Evolutionary conservation across 345 rosid species (phyloP), one percentile per base, ranked within the genome.

Genomic region (Pistacia integerrima): DNA sequence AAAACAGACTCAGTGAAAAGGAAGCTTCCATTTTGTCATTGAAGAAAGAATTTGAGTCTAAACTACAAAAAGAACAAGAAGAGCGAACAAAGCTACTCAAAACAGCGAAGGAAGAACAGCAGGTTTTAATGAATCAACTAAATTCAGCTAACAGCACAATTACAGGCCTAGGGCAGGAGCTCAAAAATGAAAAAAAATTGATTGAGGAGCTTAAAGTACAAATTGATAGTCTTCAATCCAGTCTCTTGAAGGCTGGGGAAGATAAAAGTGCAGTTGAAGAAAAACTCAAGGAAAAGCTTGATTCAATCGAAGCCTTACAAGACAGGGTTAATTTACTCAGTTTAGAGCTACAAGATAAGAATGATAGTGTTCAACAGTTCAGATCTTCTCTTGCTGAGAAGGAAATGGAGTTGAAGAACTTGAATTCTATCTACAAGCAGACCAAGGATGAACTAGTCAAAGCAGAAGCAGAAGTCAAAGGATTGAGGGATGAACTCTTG

Each of bases 121-220:
- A 78, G 73, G 80, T 85, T 78, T 68, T 93, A 51, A 46, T 77
- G 76, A 83, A 81, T 77, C 91, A 86, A 86, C 79, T 96, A 56
- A 89, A 76, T 73, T 84, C 89, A 54, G 98, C 98, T 5, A 90
- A 91, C 74, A 80, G 75, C 59, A 78, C 87, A 55, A 86, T 91
- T 78, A 44, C 85, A 63, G 90, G 82, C 51, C 82, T 93, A 75
- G 99, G 91, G 63, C 84, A 78, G 78, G 98, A 93, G 88, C 88
- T 93, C 56, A 85, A 81, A 81, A 83, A 89, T 30, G 91, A 93
- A 77, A 93, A 88, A 84, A 88, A 63, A 77, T 55, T 77, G 72
- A 73, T 88, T 14, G 90, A 86, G 51, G 86, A 88, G 70, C 86
- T 93, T 64, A 88, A 75, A 72, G 64, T 44, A 79, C 88, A 87